phyloP scores from a whole-genome alignment of 2,329 filamentous ascomycete species.

The Colletotrichum zoysiae region DNA sequence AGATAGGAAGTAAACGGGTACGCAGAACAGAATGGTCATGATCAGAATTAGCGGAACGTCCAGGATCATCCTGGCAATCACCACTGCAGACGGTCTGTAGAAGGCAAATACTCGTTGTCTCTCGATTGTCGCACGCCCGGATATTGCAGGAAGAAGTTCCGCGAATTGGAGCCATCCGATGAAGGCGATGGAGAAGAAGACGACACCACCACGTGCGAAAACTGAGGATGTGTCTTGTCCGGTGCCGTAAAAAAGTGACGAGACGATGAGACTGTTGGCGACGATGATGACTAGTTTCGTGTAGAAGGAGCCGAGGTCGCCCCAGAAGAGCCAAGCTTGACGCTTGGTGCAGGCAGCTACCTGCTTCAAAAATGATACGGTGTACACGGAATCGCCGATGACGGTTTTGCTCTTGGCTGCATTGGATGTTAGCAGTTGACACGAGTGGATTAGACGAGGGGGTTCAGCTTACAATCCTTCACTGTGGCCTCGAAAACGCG shows the following conservation, averaged over 20 bases:
- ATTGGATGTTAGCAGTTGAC: not conserved
- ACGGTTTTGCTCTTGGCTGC: conserved; percentile 77
- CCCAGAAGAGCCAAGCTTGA: conserved; percentile 83
- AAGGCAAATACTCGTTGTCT: conserved; percentile 37
- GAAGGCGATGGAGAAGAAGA: conserved; percentile 42
- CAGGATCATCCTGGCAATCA: conserved; percentile 29
- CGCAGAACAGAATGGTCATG: conserved; percentile 33
- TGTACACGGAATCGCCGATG: conserved; percentile 79
- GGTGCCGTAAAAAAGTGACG: conserved; percentile 82
- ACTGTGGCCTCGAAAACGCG: conserved; percentile 32
- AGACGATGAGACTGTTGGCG: conserved; percentile 79
- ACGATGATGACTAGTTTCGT: conserved; percentile 86
- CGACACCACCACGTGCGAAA: conserved; percentile 20
- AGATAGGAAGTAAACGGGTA: conserved; percentile 38
- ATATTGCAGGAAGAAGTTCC: conserved; percentile 32
- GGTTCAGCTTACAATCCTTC: conserved; percentile 19
- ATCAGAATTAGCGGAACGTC: conserved; percentile 35
- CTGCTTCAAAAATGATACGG: conserved; percentile 79
- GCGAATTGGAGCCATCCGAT: conserved; percentile 42
- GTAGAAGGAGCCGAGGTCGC: conserved; percentile 79
- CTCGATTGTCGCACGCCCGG: conserved; percentile 37
- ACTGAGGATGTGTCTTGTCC: conserved; percentile 47
- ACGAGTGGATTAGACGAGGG: rapidly evolving
- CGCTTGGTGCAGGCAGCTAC: conserved; percentile 76
- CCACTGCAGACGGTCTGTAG: conserved; percentile 40